Conservation (phyloP, 2,329 filamentous ascomycete genomes). For the Sclerotinia subarctica region DNA sequence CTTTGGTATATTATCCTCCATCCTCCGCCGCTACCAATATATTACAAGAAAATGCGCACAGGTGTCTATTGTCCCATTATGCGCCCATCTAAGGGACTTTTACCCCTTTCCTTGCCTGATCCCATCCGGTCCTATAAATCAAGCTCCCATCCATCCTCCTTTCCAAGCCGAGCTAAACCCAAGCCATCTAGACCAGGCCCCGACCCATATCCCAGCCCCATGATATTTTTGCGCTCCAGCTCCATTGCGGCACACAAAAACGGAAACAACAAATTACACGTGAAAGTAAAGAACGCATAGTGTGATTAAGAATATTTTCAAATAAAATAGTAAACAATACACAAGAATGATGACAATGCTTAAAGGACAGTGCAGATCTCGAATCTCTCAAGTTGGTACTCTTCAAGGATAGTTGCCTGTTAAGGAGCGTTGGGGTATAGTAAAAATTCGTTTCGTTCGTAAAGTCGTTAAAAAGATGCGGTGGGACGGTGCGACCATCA, state of each 20-base stretch:
- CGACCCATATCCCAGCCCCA: neutral
- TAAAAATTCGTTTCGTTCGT: conserved; percentile 22
- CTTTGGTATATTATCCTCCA: conserved; percentile 7
- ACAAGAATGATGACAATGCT: conserved; percentile 20
- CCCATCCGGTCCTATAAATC: conserved; percentile 14
- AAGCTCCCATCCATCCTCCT: conserved; percentile 12
- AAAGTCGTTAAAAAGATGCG: conserved; percentile 20
- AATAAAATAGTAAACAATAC: conserved; percentile 10
- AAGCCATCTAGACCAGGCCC: conserved; percentile 14
- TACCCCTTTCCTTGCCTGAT: neutral
- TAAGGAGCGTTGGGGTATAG: conserved; percentile 35
- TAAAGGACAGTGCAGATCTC: conserved; percentile 9
- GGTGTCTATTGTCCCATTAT: conserved; percentile 11
- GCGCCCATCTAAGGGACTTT: conserved; percentile 8
- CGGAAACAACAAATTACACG: neutral
- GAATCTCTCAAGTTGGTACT: conserved; percentile 5
- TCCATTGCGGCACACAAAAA: conserved; percentile 12
- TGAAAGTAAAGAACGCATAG: neutral
- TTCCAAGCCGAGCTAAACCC: conserved; percentile 9
- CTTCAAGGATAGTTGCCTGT: conserved; percentile 30
- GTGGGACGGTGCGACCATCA: conserved; percentile 17
- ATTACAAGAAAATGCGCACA: conserved; percentile 16
- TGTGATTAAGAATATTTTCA: conserved; percentile 10
- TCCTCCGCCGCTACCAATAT: conserved; percentile 1
- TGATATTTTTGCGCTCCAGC: conserved; percentile 20